Percentiles rank a stretch among this genome's conserved stretches.
phyloP scores from a whole-genome alignment of 805 yeast species.

The Nakazawaea laoshanensis region DNA sequence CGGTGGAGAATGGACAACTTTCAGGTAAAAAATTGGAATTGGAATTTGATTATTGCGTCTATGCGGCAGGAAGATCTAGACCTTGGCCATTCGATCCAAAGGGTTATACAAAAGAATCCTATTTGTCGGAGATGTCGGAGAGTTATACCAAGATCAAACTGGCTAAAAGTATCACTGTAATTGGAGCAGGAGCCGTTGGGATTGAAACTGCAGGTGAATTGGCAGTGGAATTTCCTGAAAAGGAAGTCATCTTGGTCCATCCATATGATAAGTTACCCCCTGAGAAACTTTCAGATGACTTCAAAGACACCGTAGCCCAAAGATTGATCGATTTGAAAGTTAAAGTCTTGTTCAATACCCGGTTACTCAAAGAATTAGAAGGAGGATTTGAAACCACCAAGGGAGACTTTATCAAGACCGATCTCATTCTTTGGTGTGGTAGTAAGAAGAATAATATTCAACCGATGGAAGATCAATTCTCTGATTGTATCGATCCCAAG shows the following conservation, averaged over 20 bases:
- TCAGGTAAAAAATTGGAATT: conserved; percentile 11
- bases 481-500: conserved; percentile 16
- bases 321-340: conserved; percentile 17
- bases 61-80: conserved; percentile 43
- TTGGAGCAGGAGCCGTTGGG: conserved; percentile 49
- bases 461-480: conserved; percentile 17
- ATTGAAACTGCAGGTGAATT: conserved; percentile 43
- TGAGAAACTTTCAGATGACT: conserved; percentile 19
- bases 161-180: conserved; percentile 31
- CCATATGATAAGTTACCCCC: conserved; percentile 34
- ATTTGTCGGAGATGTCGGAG: conserved; percentile 32
- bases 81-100: conserved; percentile 47
- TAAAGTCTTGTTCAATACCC: conserved; percentile 19
- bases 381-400: conserved; percentile 14
- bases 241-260: conserved; percentile 29
- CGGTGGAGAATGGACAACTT: conserved; percentile 2
- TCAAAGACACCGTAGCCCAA: conserved; percentile 13
- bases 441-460: conserved; percentile 25
- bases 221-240: conserved; percentile 26
- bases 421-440: conserved; percentile 29
- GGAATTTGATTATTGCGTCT: conserved; percentile 36
- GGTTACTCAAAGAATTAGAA: conserved; percentile 20
- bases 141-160: conserved; percentile 22
- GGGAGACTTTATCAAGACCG: conserved; percentile 20
- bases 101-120: conserved; percentile 28